Conservation (phyloP, 805 yeast genomes). For the Candida verbasci region DNA sequence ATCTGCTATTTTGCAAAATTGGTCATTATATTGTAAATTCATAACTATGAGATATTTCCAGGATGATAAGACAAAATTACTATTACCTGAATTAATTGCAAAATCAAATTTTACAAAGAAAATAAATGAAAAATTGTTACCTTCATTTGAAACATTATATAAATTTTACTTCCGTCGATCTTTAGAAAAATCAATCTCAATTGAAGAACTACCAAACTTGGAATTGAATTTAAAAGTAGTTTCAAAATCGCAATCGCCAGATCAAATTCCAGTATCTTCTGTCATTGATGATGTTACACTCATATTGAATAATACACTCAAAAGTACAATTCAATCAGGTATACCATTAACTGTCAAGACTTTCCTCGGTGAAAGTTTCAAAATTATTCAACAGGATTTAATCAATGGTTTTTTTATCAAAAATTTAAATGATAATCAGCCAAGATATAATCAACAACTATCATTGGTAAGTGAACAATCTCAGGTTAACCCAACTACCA, state of each 20-base stretch:
- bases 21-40: constrained; percentile 78
- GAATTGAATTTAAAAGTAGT: constrained; percentile 32
- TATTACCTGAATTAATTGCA: constrained; percentile 49
- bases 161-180: constrained; percentile 71
- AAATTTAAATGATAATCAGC: constrained; percentile 34
- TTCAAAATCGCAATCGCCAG: constrained; percentile 30
- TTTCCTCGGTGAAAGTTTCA: constrained; percentile 51
- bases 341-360: constrained; percentile 51
- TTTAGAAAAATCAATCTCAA: constrained; percentile 70
- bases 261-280: constrained; percentile 70
- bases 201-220: constrained; percentile 68
- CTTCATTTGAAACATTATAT: constrained; percentile 61
- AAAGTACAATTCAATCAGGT: constrained; percentile 69
- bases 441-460: constrained; percentile 34
- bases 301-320: constrained; percentile 62
- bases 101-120: constrained; percentile 55
- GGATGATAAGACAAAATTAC: constrained; percentile 31
- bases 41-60: constrained; percentile 59
- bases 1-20: constrained; percentile 73
- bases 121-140: constrained; percentile 46
- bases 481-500: constrained; percentile 3
- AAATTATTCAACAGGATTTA: constrained; percentile 61
- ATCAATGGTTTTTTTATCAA: constrained; percentile 45
- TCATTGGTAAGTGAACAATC: constrained; percentile 13
- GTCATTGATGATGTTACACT: constrained; percentile 81